Percentiles rank a stretch among this genome's conserved stretches.
Evolutionary conservation across 768 basidiomycete species (phyloP).

Genomic region (Kwoniella heveanensis): DNA sequence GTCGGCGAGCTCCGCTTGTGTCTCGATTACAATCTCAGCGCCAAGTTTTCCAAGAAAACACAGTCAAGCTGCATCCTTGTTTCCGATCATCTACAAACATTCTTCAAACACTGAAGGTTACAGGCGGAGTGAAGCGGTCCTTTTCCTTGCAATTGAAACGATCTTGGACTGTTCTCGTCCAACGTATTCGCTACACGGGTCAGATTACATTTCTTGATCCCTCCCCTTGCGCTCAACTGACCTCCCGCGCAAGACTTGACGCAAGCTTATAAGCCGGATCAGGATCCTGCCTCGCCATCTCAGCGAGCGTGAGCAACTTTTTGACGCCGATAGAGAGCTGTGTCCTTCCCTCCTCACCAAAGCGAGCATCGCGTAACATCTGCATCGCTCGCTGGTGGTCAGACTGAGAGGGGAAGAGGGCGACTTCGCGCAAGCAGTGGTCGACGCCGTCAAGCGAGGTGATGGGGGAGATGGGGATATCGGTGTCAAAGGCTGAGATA

Average conservation of each 20-base stretch:
- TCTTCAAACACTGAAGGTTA: background rate
- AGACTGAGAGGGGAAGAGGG: slow-evolving; percentile 67
- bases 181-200: too few relatives aligned
- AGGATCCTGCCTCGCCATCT: slow-evolving; percentile 97
- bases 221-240: slow-evolving; percentile 19
- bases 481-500: slow-evolving; percentile 82
- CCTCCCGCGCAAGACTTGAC: slow-evolving; percentile 51
- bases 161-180: too few relatives aligned
- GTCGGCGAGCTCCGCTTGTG: background rate
- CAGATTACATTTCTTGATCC: background rate
- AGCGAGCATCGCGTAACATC: slow-evolving; percentile 74
- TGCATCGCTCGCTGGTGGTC: slow-evolving; percentile 63
- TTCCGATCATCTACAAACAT: slow-evolving; percentile 1
- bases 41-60: too few relatives aligned
- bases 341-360: slow-evolving; percentile 61
- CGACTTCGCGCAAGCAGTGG: slow-evolving; percentile 72
- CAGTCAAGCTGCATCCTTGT: background rate
- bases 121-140: background rate
- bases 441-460: slow-evolving; percentile 71
- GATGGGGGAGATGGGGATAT: slow-evolving; percentile 81
- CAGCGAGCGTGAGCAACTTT: slow-evolving; percentile 83
- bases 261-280: slow-evolving; percentile 66
- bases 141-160: too few relatives aligned
- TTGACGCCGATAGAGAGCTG: slow-evolving; percentile 83
- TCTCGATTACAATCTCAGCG: too few relatives aligned